Percentiles rank a stretch among this genome's conserved stretches.
Evolutionary conservation across 1,139 yeast species (phyloP).

Genomic region (Protomyces macrosporus): DNA sequence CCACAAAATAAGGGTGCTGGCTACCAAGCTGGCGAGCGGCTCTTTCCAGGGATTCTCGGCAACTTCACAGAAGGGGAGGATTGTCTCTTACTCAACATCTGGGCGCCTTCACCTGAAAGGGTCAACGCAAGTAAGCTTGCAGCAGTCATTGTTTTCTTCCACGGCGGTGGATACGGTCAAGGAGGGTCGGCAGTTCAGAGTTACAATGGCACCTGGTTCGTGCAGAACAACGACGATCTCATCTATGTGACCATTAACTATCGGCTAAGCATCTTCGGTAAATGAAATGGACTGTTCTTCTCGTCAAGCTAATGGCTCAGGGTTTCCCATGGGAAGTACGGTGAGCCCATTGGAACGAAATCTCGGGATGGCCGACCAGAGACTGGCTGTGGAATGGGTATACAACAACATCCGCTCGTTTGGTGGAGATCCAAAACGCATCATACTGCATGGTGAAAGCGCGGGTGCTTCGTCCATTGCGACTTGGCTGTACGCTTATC

Average conservation of each 20-base stretch:
- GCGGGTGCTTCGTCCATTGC: conserved; percentile 36
- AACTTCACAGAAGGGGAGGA: conserved; percentile 30
- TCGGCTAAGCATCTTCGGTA: conserved; percentile 8
- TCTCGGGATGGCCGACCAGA: conserved; percentile 39
- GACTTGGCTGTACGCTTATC: background rate
- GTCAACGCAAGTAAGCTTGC: background rate
- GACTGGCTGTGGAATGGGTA: conserved; percentile 41
- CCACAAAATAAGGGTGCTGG: conserved; percentile 23
- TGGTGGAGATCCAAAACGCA: conserved; percentile 40
- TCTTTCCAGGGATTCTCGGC: background rate
- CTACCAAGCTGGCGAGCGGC: conserved; percentile 30
- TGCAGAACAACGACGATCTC: conserved; percentile 4
- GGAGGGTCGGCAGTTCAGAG: background rate
- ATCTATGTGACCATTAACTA: conserved; percentile 11
- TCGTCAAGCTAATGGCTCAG: conserved; percentile 39
- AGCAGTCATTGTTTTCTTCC: conserved; percentile 37
- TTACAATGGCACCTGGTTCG: conserved; percentile 7
- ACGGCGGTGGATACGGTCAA: conserved; percentile 39
- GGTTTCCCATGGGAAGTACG: background rate
- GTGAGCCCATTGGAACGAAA: conserved; percentile 34
- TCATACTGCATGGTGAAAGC: conserved; percentile 41
- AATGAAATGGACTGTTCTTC: conserved; percentile 39
- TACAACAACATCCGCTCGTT: conserved; percentile 37
- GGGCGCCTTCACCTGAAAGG: background rate
- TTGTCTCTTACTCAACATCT: conserved; percentile 23